These are phyloP conservation scores for Pleurotus cornucopiae DNA, from an alignment of 768 basidiomycete species.

Conservation along the genomic window DNA sequence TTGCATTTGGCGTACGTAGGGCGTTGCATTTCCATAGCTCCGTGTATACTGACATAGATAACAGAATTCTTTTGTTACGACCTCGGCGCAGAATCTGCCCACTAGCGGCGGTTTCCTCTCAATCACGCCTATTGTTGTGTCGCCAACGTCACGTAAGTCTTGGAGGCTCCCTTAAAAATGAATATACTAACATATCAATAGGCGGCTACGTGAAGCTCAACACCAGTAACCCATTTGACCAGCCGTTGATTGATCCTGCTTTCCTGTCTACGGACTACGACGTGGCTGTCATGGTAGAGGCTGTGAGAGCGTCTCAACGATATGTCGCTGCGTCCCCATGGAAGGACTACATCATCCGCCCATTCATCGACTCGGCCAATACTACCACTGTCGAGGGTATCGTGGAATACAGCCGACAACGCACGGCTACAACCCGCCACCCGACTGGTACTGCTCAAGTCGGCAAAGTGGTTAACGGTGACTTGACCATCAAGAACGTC, in stretches of 20 bases:
- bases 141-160: slow-evolving; percentile 29
- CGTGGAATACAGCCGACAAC: slow-evolving; percentile 17
- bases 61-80: slow-evolving; percentile 3
- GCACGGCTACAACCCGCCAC: slow-evolving; percentile 18
- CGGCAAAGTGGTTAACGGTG: slow-evolving; percentile 25
- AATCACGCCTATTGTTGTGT: slow-evolving; percentile 21
- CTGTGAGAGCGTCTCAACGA: slow-evolving; percentile 17
- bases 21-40: slow-evolving; percentile 7
- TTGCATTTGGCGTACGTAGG: slow-evolving; percentile 23
- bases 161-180: neutral
- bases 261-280: slow-evolving; percentile 17
- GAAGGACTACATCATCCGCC: slow-evolving; percentile 20
- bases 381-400: slow-evolving; percentile 22
- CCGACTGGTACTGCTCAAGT: slow-evolving; percentile 25
- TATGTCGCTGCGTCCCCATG: slow-evolving; percentile 24
- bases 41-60: neutral
- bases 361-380: slow-evolving; percentile 16
- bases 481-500: slow-evolving; percentile 7
- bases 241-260: slow-evolving; percentile 23
- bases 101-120: slow-evolving; percentile 26
- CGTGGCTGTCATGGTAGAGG: slow-evolving; percentile 20
- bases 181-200: neutral
- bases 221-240: slow-evolving; percentile 19
- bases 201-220: slow-evolving; percentile 23
- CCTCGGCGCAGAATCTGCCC: slow-evolving; percentile 11